Evolutionary conservation across 2,329 filamentous ascomycete species (phyloP), one percentile per base, ranked within the genome.

Genomic region (Fusarium globosum): DNA sequence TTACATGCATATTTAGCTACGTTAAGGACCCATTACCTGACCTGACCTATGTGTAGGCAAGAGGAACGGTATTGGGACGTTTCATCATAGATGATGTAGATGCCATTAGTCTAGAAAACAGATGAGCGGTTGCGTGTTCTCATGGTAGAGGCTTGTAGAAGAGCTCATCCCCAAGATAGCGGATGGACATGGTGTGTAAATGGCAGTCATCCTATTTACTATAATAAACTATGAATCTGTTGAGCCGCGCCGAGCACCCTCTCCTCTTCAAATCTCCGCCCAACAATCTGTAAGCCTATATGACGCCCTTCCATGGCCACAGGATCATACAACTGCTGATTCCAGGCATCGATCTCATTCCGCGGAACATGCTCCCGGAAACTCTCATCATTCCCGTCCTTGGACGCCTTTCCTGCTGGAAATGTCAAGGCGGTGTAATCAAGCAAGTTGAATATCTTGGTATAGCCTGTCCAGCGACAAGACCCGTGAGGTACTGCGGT

Each of bases 51-150:
- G 7, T 23, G 2, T 23, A 51, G 0, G 15, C 2, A 30, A 23
- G 6, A 7, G 2, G 26, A 18, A 33, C 0, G 11, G 18, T 21
- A 51, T 2, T 1, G 21, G 3, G 2, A 13, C 3, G 7, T 14
- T 4, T 3, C 6, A 23, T 14, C 4, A 23, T 6, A 20, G 1
- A 35, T 14, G 5, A 20, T 51, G 7, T 9, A 16, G 14, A n/a
- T 15, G 3, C 15, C 20, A 49, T n/a, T 9, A 4, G 6, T 9
- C 7, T 21, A 11, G 6, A 7, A 7, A 28, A 21, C 7, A 11
- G 6, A 16, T 46, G 23, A 20, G 20, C 18, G 9, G 26, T 11
- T 28, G 7, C 13, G 4, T 3, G 4, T 9, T 20, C 42, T 6
- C 16, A 6, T 26, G n/a, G 16, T 23, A 26, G 20, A 33, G 7